A percentile compares a stretch with the other conserved stretches of the same genome.
These are phyloP conservation scores for Beauveria australis DNA, from an alignment of 2,329 filamentous ascomycete genomes.

Conservation along the genomic window DNA sequence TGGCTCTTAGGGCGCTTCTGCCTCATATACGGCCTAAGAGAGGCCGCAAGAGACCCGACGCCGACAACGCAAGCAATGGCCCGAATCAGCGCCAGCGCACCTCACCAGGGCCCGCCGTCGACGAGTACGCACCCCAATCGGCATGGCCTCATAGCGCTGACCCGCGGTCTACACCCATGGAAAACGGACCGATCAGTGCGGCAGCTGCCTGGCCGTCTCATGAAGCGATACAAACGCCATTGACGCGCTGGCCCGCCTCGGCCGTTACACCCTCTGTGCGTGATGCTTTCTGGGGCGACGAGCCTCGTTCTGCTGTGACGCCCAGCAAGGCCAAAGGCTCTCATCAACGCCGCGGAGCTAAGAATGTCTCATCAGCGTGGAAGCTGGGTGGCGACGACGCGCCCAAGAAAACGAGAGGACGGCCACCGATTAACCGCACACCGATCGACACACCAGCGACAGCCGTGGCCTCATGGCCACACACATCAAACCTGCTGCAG, in stretches of 20 bases:
- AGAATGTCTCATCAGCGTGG: conserved; percentile 87
- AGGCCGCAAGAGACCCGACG: conserved; percentile 55
- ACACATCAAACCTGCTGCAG: conserved; percentile 5
- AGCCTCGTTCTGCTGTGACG: conserved; percentile 68
- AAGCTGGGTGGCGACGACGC: conserved; percentile 54
- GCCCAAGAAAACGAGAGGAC: conserved; percentile 65
- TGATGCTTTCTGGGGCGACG: conserved; percentile 44
- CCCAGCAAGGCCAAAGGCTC: conserved; percentile 47
- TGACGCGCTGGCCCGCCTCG: conserved; percentile 67
- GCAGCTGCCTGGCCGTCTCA: conserved; percentile 26
- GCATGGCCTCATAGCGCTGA: conserved; percentile 9
- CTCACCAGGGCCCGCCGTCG: conserved; percentile 40
- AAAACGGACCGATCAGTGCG: conserved; percentile 26
- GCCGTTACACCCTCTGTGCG: conserved; percentile 61
- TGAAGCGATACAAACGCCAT: conserved; percentile 50
- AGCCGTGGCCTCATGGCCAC: conserved; percentile 51
- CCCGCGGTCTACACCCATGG: conserved; percentile 20
- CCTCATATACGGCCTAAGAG: conserved; percentile 63
- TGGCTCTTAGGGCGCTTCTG: conserved; percentile 75
- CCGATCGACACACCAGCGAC: conserved; percentile 59
- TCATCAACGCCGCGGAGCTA: conserved; percentile 60
- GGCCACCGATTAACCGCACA: conserved; percentile 61
- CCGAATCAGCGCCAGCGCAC: conserved; percentile 55
- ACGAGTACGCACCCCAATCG: conserved; percentile 25
- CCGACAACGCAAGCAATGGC: conserved; percentile 42